Conservation (phyloP, 2,329 filamentous ascomycete genomes). For the Pseudogymnoascus sp. region DNA sequence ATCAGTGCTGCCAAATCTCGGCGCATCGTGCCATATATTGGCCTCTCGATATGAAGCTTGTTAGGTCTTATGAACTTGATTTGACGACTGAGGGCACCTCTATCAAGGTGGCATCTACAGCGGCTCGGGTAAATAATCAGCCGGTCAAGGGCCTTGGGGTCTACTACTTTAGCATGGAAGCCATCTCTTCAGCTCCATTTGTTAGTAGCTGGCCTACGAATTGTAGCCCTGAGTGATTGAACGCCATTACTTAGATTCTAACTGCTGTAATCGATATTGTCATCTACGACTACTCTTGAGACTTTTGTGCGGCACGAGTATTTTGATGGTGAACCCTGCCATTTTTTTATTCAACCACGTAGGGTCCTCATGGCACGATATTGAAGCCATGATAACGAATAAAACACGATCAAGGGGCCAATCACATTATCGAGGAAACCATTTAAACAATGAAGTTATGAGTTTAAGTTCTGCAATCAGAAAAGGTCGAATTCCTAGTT, state of each 20-base stretch:
- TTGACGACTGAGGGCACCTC: neutral
- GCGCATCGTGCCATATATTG: slow-evolving; percentile 26
- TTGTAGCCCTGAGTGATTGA: no score
- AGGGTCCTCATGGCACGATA: neutral
- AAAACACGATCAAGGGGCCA: neutral
- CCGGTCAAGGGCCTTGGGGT: neutral
- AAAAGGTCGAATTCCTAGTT: slow-evolving; percentile 6
- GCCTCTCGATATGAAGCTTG: neutral
- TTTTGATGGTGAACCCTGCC: no score
- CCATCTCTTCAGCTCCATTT: no score
- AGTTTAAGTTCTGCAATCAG: slow-evolving; percentile 8
- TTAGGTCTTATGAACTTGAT: neutral
- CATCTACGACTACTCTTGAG: no score
- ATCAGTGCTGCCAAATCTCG: slow-evolving; percentile 21
- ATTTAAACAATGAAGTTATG: neutral
- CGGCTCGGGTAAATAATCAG: neutral
- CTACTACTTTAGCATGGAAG: no score
- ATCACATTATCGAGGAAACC: neutral
- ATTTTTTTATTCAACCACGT: no score
- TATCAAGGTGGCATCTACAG: slow-evolving; percentile 6
- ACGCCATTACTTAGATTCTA: no score
- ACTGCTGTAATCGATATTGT: no score
- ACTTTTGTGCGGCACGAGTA: no score
- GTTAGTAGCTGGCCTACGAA: no score
- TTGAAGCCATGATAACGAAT: neutral